Base-by-base conservation (phyloP, 768 basidiomycete genomes). In the Suillus americanus region DNA sequence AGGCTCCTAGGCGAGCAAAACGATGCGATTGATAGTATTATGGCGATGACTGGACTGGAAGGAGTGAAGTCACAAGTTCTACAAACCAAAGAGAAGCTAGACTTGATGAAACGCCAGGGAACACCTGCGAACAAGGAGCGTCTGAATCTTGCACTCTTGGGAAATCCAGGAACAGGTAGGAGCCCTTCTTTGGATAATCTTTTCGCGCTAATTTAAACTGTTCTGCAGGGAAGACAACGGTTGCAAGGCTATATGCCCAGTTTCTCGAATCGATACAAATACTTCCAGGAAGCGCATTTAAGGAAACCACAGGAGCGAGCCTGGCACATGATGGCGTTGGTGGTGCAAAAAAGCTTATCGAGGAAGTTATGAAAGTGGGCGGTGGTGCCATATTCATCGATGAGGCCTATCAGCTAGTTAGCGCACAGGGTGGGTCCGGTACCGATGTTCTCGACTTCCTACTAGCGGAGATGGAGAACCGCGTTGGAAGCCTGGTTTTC, bases 101-200 rank as follows among this genome's bases (percentile, higher is more conserved):
- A 87, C 45, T 70, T 78, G 0, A 71, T 75, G 3, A 72, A 71
- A 12, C 78, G 86, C 3, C 88, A 89, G 71, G 76, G 75, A 38
- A 70, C 75, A 0, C 79, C 84, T 1, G 62, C 84, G 6, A 79
- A 80, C 30, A 75, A 78, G 10, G 85, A 88, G 65, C 73, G 86
- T 1, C 85, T 86, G 71, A 87, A 88, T 70, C 77, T 81, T 35
- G 80, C 78, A 9, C 74, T 89, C n/a, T 79, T 87, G 2, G 88
- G 88, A 20, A 89, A 89, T 70, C 87, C 88, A n/a, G 88, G 87
- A 7, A 89, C 88, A 69, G 88, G 88, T 88, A 65, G 38, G 77
- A 25, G 62, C 53, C 12, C 51, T 20, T 54, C 43, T 20, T 28
- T 33, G 33, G 3, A 10, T 37, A 53, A 46, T 57, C 10, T 28